Evolutionary conservation across 2,329 filamentous ascomycete species (phyloP), one percentile per base, ranked within the genome.

Genomic region (Penicillium olsonii): DNA sequence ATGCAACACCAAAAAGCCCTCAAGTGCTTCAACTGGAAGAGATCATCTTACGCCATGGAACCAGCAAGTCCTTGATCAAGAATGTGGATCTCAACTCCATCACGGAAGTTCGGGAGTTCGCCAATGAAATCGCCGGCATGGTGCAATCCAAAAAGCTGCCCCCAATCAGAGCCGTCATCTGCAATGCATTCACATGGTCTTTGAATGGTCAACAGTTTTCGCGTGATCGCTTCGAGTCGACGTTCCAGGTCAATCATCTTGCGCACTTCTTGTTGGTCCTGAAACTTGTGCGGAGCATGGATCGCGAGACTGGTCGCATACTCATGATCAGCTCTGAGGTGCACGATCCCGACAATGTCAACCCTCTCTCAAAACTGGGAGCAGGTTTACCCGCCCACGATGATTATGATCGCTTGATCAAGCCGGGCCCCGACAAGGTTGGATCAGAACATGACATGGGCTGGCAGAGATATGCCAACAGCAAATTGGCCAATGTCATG

Each of bases 141-240:
- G 39, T 53, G 11, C 31, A 22, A 22, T 35, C 27, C 4, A 41
- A 38, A 7, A 15, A 46, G 10, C 34, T 53, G 22, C 51, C 47
- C 11, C 34, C 29, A 11, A 50, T 53, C 19, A 37, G 19, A 4
- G 42, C 47, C 9, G 47, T 53, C 18, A 44, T 53, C 7, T 53
- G 51, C 40, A 53, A 53, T 22, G 51, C 51, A 5, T 53, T 50
- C 14, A 50, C 37, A 9, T 53, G 51, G 51, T 50, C 48, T 2
- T 37, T 53, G 14, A 15, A 41, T 2, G 51, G 47, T 2, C 39
- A 38, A 12, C 10, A 33, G 6, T 42, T 53, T 18, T 50, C 51
- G 3, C 24, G 24, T 7, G 51, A 53, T 44, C 14, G 10, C 2
- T 34, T 43, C 22, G 51, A 53, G 17, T 43, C 31, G 12, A 44